Evolutionary conservation across 2,329 filamentous ascomycete species (phyloP), one percentile per base, ranked within the genome.

Genomic region (Scytalidium sp.): DNA sequence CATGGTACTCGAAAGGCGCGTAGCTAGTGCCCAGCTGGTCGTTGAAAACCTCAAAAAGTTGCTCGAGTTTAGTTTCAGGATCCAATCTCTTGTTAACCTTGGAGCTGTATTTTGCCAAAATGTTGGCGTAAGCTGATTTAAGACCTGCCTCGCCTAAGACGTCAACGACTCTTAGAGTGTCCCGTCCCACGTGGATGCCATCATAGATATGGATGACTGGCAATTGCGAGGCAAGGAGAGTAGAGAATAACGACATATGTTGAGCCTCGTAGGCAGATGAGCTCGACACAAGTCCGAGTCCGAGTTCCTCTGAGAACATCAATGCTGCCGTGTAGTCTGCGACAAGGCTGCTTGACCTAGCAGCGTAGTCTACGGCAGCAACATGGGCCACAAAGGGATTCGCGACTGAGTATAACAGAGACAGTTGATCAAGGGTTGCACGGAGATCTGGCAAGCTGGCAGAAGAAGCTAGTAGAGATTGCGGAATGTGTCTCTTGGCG

Each of bases 311-410:
- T 8, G 90, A 88, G 44, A 93, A 73, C 56, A 85, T 82, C 63
- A 97, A 76, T 3, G 90, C 86, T 39, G 84, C 83, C 53, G 85
- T 84, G 70, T 99, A 99, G 69, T 97, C 92, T 52, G 90, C 83
- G 40, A 96, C 87, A 23, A 99, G 78, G 7, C 87, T 88, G 40
- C 83, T 76, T 7, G 81, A 80, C 64, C 77, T 76, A 23, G 79
- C 78, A 6, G 78, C 74, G 66, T 97, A 97, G 71, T 97, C 93
- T 52, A 90, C 85, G 19, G 94, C 94, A 19, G 94, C 90, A 50
- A 99, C 78, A 67, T 99, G 94, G 5, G 90, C 90, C 32, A 95
- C 91, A 53, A 97, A 89, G 3, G 94, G 94, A 70, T 90, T 97
- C 42, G 92, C 89, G 46, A 97, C 87, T 50, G 88, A 85, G 70